A percentile compares a stretch with the other conserved stretches of the same genome.
These are phyloP conservation scores for Cucurbita ficifolia DNA, from an alignment of 306 rosid species.

Conservation along the genomic window DNA sequence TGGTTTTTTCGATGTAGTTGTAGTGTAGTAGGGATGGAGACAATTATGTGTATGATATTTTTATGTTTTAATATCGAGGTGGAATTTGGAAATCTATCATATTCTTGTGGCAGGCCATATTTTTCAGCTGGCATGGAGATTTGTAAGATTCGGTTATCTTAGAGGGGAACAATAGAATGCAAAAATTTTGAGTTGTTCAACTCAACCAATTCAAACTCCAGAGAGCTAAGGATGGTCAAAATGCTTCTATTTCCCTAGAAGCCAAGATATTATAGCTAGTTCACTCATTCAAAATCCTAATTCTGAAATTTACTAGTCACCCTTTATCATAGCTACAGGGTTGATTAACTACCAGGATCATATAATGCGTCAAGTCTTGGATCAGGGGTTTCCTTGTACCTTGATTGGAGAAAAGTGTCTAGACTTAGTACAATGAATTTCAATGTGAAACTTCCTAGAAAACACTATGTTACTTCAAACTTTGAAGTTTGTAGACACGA, in stretches of 20 bases:
- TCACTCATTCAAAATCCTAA: conserved; percentile 1
- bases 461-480: not conserved
- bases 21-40: not conserved
- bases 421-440: not conserved
- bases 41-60: not conserved
- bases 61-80: not conserved
- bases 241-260: not conserved
- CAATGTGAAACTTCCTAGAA: not conserved
- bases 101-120: not conserved
- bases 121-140: not conserved
- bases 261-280: not conserved
- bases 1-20: not conserved
- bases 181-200: not conserved
- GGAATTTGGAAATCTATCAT: not conserved
- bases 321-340: not conserved
- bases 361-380: not conserved
- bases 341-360: not conserved
- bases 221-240: not conserved
- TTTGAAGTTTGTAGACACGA: not conserved
- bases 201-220: not conserved
- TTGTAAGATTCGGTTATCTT: not conserved
- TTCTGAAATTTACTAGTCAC: not conserved
- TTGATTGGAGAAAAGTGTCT: not conserved
- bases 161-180: not conserved
- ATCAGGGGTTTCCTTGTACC: not conserved